A percentile compares a stretch with the other conserved stretches of the same genome.
Conservation (phyloP, 352 stramenopile species). For the Globisporangium splendens region DNA sequence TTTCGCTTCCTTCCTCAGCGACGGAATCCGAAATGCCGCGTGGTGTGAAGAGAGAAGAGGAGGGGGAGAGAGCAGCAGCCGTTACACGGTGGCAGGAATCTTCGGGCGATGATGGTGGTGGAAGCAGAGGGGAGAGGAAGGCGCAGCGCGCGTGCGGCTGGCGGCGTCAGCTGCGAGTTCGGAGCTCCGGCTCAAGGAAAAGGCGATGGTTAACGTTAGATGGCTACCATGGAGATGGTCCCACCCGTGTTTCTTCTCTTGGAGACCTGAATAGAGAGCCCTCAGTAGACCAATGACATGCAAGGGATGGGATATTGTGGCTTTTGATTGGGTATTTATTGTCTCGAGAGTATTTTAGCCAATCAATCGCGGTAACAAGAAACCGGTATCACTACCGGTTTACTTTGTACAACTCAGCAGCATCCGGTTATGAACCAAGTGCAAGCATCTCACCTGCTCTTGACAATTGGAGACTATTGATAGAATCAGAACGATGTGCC, state of each 20-base stretch:
- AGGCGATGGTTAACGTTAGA: not conserved
- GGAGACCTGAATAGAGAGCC: not conserved
- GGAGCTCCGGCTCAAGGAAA: too few species aligned
- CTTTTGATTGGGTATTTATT: too few species aligned
- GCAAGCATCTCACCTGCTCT: too few species aligned
- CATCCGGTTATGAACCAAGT: too few species aligned
- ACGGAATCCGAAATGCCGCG: not conserved
- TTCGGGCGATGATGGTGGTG: not conserved
- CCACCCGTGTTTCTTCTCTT: not conserved
- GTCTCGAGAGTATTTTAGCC: not conserved
- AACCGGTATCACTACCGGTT: too few species aligned
- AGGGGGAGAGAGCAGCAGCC: not conserved
- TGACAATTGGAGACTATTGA: too few species aligned
- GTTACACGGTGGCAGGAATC: not conserved
- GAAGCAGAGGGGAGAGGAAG: too few species aligned
- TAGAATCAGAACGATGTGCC: too few species aligned
- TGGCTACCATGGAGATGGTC: conserved; percentile 4
- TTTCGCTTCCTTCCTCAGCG: not conserved
- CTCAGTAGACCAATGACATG: not conserved
- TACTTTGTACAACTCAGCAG: too few species aligned
- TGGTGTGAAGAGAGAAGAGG: not conserved
- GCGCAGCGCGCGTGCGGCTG: too few species aligned
- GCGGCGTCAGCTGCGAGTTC: not conserved
- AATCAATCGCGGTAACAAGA: not conserved
- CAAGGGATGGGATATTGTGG: too few species aligned